These are phyloP conservation scores for Sporothrix pseudoabietina DNA, from an alignment of 2,329 filamentous ascomycete species.

Conservation along the genomic window DNA sequence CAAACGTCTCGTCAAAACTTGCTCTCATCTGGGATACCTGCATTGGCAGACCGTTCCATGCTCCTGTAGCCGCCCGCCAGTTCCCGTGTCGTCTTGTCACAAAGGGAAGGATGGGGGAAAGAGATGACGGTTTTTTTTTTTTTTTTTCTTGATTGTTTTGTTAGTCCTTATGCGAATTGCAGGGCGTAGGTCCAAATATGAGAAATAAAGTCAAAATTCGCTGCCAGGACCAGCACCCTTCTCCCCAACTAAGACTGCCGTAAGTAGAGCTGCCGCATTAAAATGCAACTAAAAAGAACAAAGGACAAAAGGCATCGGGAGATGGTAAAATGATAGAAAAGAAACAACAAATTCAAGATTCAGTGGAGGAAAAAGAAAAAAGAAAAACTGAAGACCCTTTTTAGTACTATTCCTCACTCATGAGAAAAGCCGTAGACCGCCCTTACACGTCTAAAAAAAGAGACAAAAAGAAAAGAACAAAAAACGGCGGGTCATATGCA, in stretches of 20 bases:
- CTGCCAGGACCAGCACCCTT: constrained; percentile 1
- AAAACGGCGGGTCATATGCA: not conserved
- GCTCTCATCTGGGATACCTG: not conserved
- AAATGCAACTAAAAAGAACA: not conserved
- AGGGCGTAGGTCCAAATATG: not conserved
- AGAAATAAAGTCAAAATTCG: constrained; percentile 11
- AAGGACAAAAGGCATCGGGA: not conserved
- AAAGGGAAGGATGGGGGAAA: not conserved
- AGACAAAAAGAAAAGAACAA: not conserved
- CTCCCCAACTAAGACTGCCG: not conserved
- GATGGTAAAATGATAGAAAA: not conserved
- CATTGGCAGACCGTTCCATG: not conserved
- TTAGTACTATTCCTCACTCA: constrained; percentile 7
- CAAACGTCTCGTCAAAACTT: constrained; percentile 15
- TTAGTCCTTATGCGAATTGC: not conserved
- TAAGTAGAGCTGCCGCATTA: not conserved
- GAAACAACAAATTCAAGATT: not conserved
- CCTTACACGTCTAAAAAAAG: not conserved
- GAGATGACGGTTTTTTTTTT: not conserved
- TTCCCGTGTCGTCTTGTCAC: not conserved
- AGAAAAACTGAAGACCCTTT: constrained; percentile 3
- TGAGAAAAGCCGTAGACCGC: constrained; percentile 7
- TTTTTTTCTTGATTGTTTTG: not conserved
- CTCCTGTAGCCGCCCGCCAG: not conserved
- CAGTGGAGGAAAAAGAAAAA: not conserved